A percentile compares a stretch with the other conserved stretches of the same genome.
These are phyloP conservation scores for Bromus sterilis DNA, from an alignment of 176 grass and related monocot species.

Conservation along the genomic window DNA sequence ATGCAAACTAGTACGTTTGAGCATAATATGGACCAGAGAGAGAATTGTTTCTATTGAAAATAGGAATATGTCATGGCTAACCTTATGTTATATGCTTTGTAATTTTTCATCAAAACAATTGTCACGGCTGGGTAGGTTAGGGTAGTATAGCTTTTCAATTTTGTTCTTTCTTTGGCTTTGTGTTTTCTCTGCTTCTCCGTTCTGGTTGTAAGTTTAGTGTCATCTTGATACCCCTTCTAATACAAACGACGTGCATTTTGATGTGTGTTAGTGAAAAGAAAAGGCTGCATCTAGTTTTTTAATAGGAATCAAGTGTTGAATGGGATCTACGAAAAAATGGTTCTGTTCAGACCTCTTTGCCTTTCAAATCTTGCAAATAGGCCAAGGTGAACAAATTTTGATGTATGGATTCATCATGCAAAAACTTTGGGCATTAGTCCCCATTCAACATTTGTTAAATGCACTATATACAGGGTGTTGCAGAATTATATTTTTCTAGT, in stretches of 20 bases:
- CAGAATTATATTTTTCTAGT: not conserved
- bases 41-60: not conserved
- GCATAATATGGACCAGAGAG: not conserved
- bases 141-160: too few relatives aligned
- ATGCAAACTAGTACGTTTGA: not conserved
- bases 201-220: too few relatives aligned
- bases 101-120: not conserved
- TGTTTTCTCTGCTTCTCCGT: too few relatives aligned
- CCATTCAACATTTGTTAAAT: not conserved
- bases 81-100: not conserved
- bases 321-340: not conserved
- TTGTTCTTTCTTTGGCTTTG: too few relatives aligned
- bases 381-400: not conserved
- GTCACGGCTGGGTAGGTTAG: too few relatives aligned
- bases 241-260: too few relatives aligned
- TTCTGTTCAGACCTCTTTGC: not conserved
- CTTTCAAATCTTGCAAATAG: not conserved
- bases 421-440: not conserved
- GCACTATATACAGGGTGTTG: not conserved
- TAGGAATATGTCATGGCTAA: not conserved
- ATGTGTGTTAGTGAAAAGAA: too few relatives aligned
- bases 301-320: not conserved
- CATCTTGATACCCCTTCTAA: too few relatives aligned
- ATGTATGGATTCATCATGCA: not conserved
- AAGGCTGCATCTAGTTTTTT: not conserved